Base-by-base conservation (phyloP, 139 green algal genomes). In the Micractinium sp. region DNA sequence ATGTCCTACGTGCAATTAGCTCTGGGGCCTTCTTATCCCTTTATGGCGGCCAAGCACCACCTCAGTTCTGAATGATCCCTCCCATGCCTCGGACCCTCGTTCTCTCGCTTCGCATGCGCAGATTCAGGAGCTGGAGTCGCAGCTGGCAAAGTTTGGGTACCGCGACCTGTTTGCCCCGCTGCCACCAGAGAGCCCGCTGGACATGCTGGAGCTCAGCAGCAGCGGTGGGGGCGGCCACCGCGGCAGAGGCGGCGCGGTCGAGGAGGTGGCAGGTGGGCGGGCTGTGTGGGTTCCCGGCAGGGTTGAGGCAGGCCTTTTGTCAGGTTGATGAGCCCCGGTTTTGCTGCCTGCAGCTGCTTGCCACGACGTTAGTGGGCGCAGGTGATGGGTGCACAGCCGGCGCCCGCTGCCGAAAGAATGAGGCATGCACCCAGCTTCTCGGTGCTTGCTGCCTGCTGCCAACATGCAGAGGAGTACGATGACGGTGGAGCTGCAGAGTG, bases 131-230 rank as follows among this genome's bases (percentile, higher is more conserved):
- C 85, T 88, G 71, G 87, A 90, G 82, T 22, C 79, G 27, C 66
- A 47, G 33, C 73, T 90, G 60, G 60, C 79, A 56, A 38, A 87
- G 69, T 91, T 85, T 73, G 89, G 89, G n/a, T 91, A 89, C 83
- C 33, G 56, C 0, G 82, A 91, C 35, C 27, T 84, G 35, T 91
- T 63, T 38, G 78, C 84, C 20, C 89, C 89, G 29, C 69, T 86
- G 75, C 89, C 89, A 0, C 89, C 89, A 0, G 79, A 85, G 27
- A 81, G 86, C 83, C 89, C 89, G 23, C 80, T 91, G 15, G 89
- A 88, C 56, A 84, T 89, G 85, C 77, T 89, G 60, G 71, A 89
- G 67, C 67, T 87, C 33, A 22, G 78, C 78, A 39, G 29, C 78
- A 5, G 76, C 35, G 18, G 39, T 27, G 2, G 41, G 27, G 38